These are phyloP conservation scores for Elongisporangium undulatum DNA, from an alignment of 352 stramenopile species.

Conservation along the genomic window DNA sequence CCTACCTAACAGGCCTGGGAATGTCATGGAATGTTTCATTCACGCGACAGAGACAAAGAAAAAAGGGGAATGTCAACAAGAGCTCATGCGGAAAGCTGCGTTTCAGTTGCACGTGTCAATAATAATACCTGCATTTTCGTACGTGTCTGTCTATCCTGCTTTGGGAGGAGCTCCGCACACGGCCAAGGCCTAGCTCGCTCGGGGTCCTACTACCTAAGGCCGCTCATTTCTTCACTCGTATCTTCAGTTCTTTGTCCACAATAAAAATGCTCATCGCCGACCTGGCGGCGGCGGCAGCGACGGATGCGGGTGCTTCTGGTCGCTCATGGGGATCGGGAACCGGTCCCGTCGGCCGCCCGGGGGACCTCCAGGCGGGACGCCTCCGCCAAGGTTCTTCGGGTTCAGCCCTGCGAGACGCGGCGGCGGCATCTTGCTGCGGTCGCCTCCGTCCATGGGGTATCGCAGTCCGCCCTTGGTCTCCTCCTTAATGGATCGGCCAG, in stretches of 20 bases:
- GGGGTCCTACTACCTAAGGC: slow-evolving; percentile 3
- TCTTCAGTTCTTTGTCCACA: slow-evolving; percentile 3
- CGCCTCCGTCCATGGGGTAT: slow-evolving; percentile 59
- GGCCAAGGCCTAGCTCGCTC: background rate
- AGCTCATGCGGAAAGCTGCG: background rate
- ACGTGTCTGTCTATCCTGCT: background rate
- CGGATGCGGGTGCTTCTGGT: slow-evolving; percentile 67
- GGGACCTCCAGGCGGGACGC: slow-evolving; percentile 25
- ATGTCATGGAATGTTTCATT: no score
- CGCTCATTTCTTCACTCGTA: slow-evolving; percentile 8
- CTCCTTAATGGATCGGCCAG: slow-evolving; percentile 63
- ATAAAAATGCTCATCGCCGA: slow-evolving; percentile 38
- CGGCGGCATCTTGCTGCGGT: slow-evolving; percentile 49
- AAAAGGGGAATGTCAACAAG: background rate
- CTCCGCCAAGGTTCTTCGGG: slow-evolving; percentile 61
- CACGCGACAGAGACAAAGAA: no score
- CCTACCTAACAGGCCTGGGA: no score
- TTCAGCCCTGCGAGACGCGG: slow-evolving; percentile 66
- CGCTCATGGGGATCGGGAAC: slow-evolving; percentile 70
- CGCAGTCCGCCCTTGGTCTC: slow-evolving; percentile 55
- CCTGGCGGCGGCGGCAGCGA: slow-evolving; percentile 64
- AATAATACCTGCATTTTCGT: slow-evolving; percentile 3
- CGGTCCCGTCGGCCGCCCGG: slow-evolving; percentile 51
- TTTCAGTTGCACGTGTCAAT: slow-evolving; percentile 3
- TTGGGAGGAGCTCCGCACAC: background rate